Evolutionary conservation across 1,139 yeast species (phyloP), one percentile per base, ranked within the genome.

Genomic region (Nakaseomyces uthaithaninus): DNA sequence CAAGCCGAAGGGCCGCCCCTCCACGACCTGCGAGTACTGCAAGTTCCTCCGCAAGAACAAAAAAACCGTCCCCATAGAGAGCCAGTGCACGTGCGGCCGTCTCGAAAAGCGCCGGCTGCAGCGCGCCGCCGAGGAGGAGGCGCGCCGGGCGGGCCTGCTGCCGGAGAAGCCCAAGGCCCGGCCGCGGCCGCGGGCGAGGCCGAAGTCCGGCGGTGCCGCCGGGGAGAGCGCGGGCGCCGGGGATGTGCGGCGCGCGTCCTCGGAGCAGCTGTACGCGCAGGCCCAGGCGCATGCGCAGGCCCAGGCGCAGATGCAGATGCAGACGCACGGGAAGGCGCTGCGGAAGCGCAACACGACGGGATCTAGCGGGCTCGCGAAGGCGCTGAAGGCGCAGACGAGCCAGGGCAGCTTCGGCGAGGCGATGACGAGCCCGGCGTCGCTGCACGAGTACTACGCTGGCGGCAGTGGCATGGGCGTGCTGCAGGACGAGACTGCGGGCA

Each of bases 1-100:
- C 60, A 89, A 89, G 59, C 95, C 95, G 10, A 91, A 89, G 59
- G 98, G 98, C 3, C 70, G 98, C 42, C 98, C 98, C 1, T 78
- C 95, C 0, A 80, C 95, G 3, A 95, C 87, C 58, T 89, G 97
- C 55, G 70, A 73, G 33, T 94, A 84, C 57, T 89, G 97, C 59
- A 77, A 91, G 45, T 91, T 82, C 43, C 76, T 79, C 53, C 69
- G 95, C 34, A 82, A 80, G 57, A 60, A 69, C 45, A 81, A 80
- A 51, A 76, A 80, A 50, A 66, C 79, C 7, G 94, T 85, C 57
- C 61, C 67, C 1, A 53, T 63, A 1, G 75, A 38, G 33, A 34
- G 79, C 11, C 64, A 74, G 38, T 87, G 96, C 60, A 67, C 77
- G 6, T 89, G 97, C 65, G 81, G 83, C 9, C 69, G 75, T 46